Evolutionary conservation across 768 basidiomycete species (phyloP).

Genomic region (Russula olivacea): DNA sequence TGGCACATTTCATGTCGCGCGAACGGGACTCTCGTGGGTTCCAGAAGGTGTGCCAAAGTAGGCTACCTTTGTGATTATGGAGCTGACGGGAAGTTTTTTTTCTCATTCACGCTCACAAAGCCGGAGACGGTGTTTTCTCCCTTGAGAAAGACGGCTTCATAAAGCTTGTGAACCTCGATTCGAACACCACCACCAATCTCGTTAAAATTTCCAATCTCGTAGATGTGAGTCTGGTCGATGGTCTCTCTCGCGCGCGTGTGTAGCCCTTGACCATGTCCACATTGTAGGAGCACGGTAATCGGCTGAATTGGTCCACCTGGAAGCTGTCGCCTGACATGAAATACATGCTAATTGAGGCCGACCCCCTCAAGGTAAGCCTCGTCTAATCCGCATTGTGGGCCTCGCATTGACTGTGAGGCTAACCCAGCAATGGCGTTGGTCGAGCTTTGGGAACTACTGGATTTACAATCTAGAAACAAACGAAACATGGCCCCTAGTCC

Average conservation of each 20-base stretch:
- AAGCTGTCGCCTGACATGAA: constrained; percentile 87
- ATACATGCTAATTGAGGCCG: constrained; percentile 75
- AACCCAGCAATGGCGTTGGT: constrained; percentile 87
- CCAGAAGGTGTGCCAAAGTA: constrained; percentile 65
- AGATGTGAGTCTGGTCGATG: constrained; percentile 44
- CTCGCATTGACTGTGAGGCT: constrained; percentile 16
- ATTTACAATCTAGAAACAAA: constrained; percentile 73
- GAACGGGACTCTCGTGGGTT: constrained; percentile 69
- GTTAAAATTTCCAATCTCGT: constrained; percentile 53
- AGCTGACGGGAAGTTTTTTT: constrained; percentile 5
- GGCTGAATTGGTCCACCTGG: constrained; percentile 56
- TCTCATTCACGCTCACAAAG: constrained; percentile 37
- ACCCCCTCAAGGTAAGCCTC: constrained; percentile 58
- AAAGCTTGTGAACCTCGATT: constrained; percentile 74
- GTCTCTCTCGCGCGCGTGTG: neutral
- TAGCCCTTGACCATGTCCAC: constrained; percentile 18
- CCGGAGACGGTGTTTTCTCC: constrained; percentile 92
- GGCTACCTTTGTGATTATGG: constrained; percentile 3
- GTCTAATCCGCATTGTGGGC: constrained; percentile 19
- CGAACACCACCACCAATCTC: constrained; percentile 58
- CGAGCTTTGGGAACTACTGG: constrained; percentile 87
- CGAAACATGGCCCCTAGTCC: constrained; percentile 61
- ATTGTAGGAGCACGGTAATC: constrained; percentile 48
- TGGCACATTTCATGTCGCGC: constrained; percentile 64
- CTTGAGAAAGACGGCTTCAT: constrained; percentile 56